Evolutionary conservation across 768 basidiomycete species (phyloP), one percentile per base, ranked within the genome.

Genomic region (Russula griseocarnosa): DNA sequence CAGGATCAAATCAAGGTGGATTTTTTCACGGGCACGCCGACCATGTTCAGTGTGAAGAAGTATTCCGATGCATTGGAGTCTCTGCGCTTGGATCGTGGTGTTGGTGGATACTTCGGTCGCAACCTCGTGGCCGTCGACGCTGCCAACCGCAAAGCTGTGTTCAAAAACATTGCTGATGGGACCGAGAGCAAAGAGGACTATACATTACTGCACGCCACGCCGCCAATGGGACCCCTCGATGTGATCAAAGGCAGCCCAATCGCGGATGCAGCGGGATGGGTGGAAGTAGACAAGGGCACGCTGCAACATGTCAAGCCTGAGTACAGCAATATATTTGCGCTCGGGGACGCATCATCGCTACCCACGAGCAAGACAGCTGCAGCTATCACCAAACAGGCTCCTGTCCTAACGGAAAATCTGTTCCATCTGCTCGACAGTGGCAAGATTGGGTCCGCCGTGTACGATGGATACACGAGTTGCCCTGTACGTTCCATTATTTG

Each of bases 341-440:
- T 98, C 13, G 96, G 96, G n/a, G 96, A 99, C 72, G 90, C 90
- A 70, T 90, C 92, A 26, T 90, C 87, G 40, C 76, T 97, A 32
- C 96, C 96, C 9, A 98, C 94, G 30, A 93, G 91, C 74, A 99
- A 96, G 81, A 99, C 96, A 0, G 92, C 90, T 0, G 95, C 96
- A 16, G 96, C 95, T 6, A 89, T 98, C 70, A 93, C 91, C 3
- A 85, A 85, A 0, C 93, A 99, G 74, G 86, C 90, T 1, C 96
- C 96, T 13, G 87, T 99, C 5, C 80, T 98, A 51, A 83, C 87
- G 1, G 91, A 98, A 76, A 98, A 98, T 76, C 73, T 98, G 42
- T 87, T 85, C 73, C 85, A 85, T 30, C 76, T 89, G 36, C 76
- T 93, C 72, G 83, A 88, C 68, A 85, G 82, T 1, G 94, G 94